These are phyloP conservation scores for Quercus dentata DNA, from an alignment of 306 rosid genomes.

Conservation along the genomic window DNA sequence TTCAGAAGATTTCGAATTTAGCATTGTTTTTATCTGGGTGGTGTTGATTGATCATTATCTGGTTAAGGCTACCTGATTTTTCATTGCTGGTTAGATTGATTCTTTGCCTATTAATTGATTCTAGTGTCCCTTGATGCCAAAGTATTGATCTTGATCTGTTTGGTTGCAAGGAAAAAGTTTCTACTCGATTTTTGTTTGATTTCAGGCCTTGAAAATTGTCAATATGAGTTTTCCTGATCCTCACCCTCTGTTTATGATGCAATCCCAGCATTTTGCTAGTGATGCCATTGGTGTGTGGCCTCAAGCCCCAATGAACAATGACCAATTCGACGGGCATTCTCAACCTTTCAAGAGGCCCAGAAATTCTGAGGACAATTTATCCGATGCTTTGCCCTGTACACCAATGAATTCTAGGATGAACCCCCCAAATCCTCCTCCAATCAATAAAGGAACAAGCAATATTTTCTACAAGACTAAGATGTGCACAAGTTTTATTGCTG, in stretches of 20 bases:
- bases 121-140: neutral
- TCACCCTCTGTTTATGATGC: constrained; percentile 33
- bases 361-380: constrained; percentile 43
- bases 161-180: constrained; percentile 5
- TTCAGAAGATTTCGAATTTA: neutral
- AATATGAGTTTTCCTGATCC: constrained; percentile 60
- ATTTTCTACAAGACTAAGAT: constrained; percentile 89
- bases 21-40: neutral
- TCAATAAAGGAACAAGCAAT: constrained; percentile 55
- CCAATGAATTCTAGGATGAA: constrained; percentile 33
- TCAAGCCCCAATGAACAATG: constrained; percentile 46
- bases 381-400: constrained; percentile 23
- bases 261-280: constrained; percentile 36
- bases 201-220: constrained; percentile 1
- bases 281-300: constrained; percentile 61
- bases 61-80: neutral
- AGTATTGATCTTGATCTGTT: constrained; percentile 9
- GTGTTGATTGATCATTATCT: neutral
- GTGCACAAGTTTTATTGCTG: constrained; percentile 68
- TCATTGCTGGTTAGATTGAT: neutral
- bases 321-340: constrained; percentile 36
- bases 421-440: constrained; percentile 35
- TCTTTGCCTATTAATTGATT: neutral
- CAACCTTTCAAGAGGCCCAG: constrained; percentile 55
- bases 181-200: constrained; percentile 8